Conservation (phyloP, 805 yeast species). For the Schwanniomyces sp. region DNA sequence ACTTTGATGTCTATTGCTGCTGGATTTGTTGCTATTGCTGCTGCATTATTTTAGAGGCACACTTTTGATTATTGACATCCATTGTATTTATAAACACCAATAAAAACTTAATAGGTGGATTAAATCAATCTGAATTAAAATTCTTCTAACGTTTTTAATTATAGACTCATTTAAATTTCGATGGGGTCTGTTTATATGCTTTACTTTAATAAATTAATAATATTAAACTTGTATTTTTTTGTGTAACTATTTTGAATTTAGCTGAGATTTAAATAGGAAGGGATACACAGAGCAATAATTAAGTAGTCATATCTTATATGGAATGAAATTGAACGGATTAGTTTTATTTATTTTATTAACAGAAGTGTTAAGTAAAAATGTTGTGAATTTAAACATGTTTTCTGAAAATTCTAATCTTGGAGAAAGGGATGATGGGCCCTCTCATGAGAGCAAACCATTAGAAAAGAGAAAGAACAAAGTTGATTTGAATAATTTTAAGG, state of each 20-base stretch:
- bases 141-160: neutral
- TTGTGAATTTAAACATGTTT: constrained; percentile 8
- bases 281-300: neutral
- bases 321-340: neutral
- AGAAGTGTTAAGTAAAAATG: neutral
- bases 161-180: neutral
- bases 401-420: neutral
- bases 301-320: neutral
- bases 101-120: neutral
- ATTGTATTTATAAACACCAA: neutral
- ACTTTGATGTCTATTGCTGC: constrained; percentile 28
- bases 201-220: neutral
- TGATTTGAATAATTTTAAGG: constrained; percentile 9
- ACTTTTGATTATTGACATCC: neutral
- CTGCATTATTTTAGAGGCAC: constrained; percentile 20
- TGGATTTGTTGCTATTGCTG: constrained; percentile 38
- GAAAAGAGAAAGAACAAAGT: neutral
- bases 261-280: too few species aligned
- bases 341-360: neutral
- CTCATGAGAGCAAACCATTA: neutral
- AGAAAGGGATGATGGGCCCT: neutral
- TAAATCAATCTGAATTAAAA: neutral
- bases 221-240: neutral
- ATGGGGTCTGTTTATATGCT: neutral
- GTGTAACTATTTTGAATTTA: neutral